These are phyloP conservation scores for Globisporangium emineosum DNA, from an alignment of 352 stramenopile genomes.

Conservation along the genomic window DNA sequence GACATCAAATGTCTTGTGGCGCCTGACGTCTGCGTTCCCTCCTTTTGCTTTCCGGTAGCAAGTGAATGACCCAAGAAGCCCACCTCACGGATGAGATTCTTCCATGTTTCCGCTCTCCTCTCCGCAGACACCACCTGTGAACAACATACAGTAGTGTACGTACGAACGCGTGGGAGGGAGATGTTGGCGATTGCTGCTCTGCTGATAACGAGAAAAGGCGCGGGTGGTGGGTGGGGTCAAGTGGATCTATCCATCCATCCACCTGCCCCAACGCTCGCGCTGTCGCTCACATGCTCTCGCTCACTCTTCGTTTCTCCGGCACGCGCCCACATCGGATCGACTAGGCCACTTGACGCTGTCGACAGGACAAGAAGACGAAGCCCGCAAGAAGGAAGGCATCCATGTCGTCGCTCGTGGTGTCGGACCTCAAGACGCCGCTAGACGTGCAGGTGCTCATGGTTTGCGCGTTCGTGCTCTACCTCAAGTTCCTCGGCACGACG, in stretches of 20 bases:
- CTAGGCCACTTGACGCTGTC: background rate
- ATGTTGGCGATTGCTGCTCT: background rate
- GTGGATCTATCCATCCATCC: background rate
- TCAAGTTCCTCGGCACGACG: slow-evolving; percentile 54
- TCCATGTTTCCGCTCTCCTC: too few relatives aligned
- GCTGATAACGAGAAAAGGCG: background rate
- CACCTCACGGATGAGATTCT: too few relatives aligned
- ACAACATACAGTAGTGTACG: too few relatives aligned
- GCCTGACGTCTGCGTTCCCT: background rate
- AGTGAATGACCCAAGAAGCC: too few relatives aligned
- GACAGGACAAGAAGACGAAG: background rate
- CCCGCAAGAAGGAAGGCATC: background rate
- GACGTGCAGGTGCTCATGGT: slow-evolving; percentile 16
- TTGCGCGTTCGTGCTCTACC: slow-evolving; percentile 40
- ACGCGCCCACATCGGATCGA: background rate
- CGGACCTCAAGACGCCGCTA: background rate
- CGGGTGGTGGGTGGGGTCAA: background rate
- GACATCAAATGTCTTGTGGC: too few relatives aligned
- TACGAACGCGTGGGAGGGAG: background rate
- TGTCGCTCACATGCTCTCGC: background rate
- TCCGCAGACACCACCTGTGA: too few relatives aligned
- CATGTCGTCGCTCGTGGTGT: background rate
- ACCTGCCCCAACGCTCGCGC: background rate
- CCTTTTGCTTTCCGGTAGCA: too few relatives aligned
- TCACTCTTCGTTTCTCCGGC: background rate